These are phyloP conservation scores for Solanum pinnatisectum DNA, from an alignment of 257 asterid species.

Conservation along the genomic window DNA sequence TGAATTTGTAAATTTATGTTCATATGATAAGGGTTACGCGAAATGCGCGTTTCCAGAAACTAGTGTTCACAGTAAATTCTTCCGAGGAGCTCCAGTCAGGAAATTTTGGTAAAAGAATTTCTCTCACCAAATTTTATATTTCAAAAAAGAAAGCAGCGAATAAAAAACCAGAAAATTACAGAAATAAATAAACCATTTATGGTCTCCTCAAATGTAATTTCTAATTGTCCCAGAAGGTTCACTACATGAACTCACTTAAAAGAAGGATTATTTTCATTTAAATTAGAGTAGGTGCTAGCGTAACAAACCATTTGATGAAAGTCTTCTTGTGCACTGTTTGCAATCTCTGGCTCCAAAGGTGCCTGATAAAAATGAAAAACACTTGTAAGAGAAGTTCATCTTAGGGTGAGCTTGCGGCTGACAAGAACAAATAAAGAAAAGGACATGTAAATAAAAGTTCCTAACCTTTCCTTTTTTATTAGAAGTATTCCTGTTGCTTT, in stretches of 20 bases:
- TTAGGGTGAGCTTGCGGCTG: background rate
- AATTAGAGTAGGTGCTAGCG: constrained; percentile 13
- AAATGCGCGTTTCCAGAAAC: background rate
- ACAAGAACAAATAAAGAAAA: background rate
- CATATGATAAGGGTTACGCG: background rate
- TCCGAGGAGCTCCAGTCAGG: background rate
- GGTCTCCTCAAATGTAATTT: background rate
- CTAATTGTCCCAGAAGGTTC: background rate
- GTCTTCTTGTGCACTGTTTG: constrained; percentile 42
- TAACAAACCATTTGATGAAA: constrained; percentile 56
- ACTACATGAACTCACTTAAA: background rate
- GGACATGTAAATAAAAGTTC: background rate
- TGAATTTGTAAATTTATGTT: background rate
- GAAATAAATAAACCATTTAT: background rate
- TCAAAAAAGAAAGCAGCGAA: background rate
- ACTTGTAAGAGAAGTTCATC: background rate
- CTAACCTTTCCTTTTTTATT: constrained; percentile 80
- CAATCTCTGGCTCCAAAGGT: constrained; percentile 41
- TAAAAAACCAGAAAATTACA: background rate
- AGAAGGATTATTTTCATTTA: background rate
- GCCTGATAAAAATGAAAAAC: constrained; percentile 31
- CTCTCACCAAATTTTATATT: background rate
- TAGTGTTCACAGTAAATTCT: background rate
- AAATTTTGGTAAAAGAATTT: background rate
- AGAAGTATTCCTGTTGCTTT: constrained; percentile 20